Conservation (phyloP, 2,329 filamentous ascomycete species). For the Sphaerulina musiva region DNA sequence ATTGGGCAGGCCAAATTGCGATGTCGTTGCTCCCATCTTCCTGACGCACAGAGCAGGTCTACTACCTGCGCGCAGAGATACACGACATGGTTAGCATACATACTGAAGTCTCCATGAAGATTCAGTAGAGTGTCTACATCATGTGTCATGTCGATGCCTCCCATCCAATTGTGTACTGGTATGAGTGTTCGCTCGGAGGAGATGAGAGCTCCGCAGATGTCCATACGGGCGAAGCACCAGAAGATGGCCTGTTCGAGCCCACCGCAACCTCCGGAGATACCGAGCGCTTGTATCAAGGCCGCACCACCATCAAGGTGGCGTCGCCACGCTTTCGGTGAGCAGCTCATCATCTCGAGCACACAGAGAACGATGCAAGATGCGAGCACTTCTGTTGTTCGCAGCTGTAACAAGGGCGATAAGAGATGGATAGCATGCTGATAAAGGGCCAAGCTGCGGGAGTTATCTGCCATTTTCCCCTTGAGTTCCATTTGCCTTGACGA, state of each 20-base stretch:
- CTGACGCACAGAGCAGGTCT: conserved; percentile 29
- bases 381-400: conserved; percentile 42
- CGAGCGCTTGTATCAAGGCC: conserved; percentile 46
- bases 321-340: conserved; percentile 47
- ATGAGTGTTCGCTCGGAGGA: conserved; percentile 47
- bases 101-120: conserved; percentile 41
- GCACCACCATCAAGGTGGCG: conserved; percentile 53
- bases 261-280: conserved; percentile 47
- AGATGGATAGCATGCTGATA: conserved; percentile 49
- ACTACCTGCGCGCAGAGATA: conserved; percentile 49
- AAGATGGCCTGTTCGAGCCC: conserved; percentile 51
- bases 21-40: conserved; percentile 28
- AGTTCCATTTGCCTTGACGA: conserved; percentile 50
- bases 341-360: conserved; percentile 46
- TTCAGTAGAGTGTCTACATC: conserved; percentile 35
- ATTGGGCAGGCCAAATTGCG: conserved; percentile 16
- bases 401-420: conserved; percentile 40
- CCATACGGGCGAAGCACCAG: conserved; percentile 55
- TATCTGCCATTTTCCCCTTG: conserved; percentile 41
- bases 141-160: conserved; percentile 35
- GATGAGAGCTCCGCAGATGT: conserved; percentile 51
- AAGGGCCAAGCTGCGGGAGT: conserved; percentile 47
- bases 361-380: conserved; percentile 46
- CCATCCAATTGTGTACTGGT: conserved; percentile 46
- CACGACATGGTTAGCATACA: conserved; percentile 55